These are phyloP conservation scores for Talaromyces adpressus DNA, from an alignment of 495 filamentous ascomycete genomes.

Conservation along the genomic window DNA sequence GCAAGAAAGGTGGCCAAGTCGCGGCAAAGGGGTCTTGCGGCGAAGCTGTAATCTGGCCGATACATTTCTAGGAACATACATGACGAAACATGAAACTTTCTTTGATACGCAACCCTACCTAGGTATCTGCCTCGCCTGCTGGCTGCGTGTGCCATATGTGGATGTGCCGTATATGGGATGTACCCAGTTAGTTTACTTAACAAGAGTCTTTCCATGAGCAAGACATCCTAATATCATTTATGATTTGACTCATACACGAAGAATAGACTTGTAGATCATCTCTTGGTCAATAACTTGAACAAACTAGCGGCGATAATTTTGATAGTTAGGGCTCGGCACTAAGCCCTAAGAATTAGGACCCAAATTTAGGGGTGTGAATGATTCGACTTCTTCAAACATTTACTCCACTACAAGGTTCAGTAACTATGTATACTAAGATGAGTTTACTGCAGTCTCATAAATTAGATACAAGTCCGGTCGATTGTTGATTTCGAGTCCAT, in stretches of 20 bases:
- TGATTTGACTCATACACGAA: no score
- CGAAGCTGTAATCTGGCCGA: conserved; percentile 13
- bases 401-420: neutral
- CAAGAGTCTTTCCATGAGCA: no score
- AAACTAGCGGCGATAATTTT: neutral
- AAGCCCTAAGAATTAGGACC: neutral
- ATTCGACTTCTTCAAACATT: neutral
- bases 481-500: neutral
- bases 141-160: neutral
- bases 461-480: neutral
- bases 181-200: no score
- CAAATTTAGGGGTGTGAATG: neutral
- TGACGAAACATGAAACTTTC: neutral
- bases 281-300: neutral
- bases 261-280: neutral
- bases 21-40: conserved; percentile 1
- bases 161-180: neutral
- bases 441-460: neutral
- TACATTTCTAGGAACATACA: neutral
- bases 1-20: conserved; percentile 32
- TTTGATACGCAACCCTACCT: no score
- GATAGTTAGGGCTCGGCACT: neutral
- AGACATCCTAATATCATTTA: no score
- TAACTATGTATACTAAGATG: neutral
- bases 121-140: no score